Conservation (phyloP, 1,284 basidiomycete species). For the Tilletia indica region DNA sequence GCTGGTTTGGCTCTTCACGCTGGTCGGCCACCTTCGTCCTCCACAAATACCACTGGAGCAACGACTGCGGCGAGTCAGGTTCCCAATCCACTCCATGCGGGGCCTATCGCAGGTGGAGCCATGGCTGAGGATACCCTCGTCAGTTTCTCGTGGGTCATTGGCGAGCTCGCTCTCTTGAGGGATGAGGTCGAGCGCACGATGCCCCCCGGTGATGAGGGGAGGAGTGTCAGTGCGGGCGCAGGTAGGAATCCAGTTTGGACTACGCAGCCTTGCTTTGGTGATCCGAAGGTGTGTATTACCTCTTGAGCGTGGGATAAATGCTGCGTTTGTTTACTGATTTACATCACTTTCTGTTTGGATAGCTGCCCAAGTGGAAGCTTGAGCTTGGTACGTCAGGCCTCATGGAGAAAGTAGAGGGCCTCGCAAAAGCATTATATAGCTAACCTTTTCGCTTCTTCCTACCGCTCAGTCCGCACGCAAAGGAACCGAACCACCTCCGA, state of each 20-base stretch:
- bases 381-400: constrained; percentile 30
- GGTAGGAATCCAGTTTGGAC: constrained; percentile 50
- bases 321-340: too few relatives aligned
- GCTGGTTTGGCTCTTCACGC: background rate
- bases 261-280: constrained; percentile 48
- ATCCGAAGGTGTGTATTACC: constrained; percentile 23
- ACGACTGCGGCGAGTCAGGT: too few relatives aligned
- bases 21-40: too few relatives aligned
- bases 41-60: too few relatives aligned
- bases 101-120: background rate
- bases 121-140: constrained; percentile 36
- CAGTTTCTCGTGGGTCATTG: constrained; percentile 47
- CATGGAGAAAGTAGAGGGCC: too few relatives aligned
- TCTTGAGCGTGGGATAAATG: too few relatives aligned
- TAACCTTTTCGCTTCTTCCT: too few relatives aligned
- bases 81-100: background rate
- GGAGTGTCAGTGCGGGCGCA: constrained; percentile 46
- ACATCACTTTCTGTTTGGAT: too few relatives aligned
- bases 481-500: background rate
- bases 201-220: constrained; percentile 24
- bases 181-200: constrained; percentile 41
- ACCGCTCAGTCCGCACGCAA: background rate
- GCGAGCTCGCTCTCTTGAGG: constrained; percentile 36
- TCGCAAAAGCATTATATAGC: too few relatives aligned
- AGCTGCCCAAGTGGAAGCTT: constrained; percentile 44